Evolutionary conservation across 2,329 filamentous ascomycete genomes (phyloP), one percentile per base, ranked within the genome.

Genomic region (Aspergillus piperis): DNA sequence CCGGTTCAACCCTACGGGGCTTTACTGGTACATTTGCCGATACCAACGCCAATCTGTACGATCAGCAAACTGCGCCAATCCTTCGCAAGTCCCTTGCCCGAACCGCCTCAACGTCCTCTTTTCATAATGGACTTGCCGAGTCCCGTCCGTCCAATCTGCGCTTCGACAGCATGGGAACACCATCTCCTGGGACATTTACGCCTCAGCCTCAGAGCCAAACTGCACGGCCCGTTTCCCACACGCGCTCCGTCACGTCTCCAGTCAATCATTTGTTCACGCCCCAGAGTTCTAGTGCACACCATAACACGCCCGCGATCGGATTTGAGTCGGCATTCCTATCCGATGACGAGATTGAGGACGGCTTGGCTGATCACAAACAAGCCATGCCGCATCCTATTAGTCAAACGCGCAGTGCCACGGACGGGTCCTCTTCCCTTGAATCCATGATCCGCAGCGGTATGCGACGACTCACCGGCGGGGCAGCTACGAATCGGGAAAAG

Each of bases 31-130:
- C 88, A 62, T 83, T 83, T 8, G 87, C 88, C 54, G 90, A 95
- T 65, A 88, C 88, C 1, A 90, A 88, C 10, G 91, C 93, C 21
- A 88, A 91, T 71, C 79, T 97, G 0, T 97, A 98, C 75, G 93
- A 97, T 69, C 92, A 96, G 74, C 91, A 96, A 72, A 96, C 95
- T 6, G 82, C 95, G 10, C 94, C 94, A 0, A 96, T 97, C 54
- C 79, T 97, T 5, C 90, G 95, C 68, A 91, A 95, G 71, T 95
- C 92, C 0, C 82, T 90, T 23, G 85, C 83, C 21, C 71, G 91
- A 10, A 94, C 88, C 64, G 88, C 89, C 39, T 90, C 86, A 54
- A 85, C 87, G 1, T 84, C 85, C 0, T 90, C 89, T 0, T 95
- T 98, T 75, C 92, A 96, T 68, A 96, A 93, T 69, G 91, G 91